Conservation (phyloP, 345 rosid genomes). For the Erodium maritimum region DNA sequence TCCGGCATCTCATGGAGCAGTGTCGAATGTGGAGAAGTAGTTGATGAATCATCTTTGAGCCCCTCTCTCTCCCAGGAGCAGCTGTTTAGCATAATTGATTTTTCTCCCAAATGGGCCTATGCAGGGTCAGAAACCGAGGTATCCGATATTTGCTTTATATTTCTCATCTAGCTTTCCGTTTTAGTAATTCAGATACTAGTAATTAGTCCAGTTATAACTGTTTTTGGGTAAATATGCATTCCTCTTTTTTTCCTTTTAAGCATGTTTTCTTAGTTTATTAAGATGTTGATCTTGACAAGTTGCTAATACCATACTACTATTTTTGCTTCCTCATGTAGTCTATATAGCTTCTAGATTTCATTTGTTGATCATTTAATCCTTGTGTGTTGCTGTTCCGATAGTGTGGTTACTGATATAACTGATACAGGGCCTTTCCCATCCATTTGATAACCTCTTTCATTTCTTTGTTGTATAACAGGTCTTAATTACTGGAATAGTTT, state of each 20-base stretch:
- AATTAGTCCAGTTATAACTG: not conserved
- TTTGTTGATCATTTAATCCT: not conserved
- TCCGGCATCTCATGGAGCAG: conserved; percentile 59
- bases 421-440: not conserved
- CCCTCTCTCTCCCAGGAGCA: conserved; percentile 86
- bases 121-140: conserved; percentile 65
- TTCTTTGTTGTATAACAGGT: conserved; percentile 31
- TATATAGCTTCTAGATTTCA: not conserved
- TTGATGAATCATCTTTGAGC: conserved; percentile 50
- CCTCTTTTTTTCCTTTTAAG: not conserved
- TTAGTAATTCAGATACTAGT: not conserved
- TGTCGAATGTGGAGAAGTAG: conserved; percentile 57
- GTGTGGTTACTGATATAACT: not conserved
- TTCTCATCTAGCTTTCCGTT: not conserved
- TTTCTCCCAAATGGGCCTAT: conserved; percentile 67
- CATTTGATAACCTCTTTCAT: not conserved
- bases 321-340: not conserved
- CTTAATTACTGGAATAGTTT: conserved; percentile 53
- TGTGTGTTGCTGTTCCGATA: not conserved
- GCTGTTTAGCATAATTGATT: conserved; percentile 66
- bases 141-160: conserved; percentile 5
- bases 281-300: not conserved
- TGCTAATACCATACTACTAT: not conserved
- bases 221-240: not conserved
- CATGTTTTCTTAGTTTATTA: not conserved